Evolutionary conservation across 1,284 basidiomycete species (phyloP).

Genomic region (Cryptococcus jaspeensis): DNA sequence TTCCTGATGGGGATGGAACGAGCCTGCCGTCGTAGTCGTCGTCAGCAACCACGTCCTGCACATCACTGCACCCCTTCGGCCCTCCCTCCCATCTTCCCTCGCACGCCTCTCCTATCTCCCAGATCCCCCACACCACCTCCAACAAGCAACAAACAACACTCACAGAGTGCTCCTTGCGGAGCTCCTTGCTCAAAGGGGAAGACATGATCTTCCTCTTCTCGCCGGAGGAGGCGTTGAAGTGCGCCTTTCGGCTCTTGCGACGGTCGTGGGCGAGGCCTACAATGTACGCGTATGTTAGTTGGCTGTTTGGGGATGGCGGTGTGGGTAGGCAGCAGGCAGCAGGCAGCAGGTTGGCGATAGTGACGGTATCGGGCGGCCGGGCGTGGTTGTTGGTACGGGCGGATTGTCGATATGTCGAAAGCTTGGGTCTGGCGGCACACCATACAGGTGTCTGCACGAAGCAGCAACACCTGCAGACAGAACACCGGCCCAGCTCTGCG

Average conservation of each 20-base stretch:
- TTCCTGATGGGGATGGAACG: slow-evolving; percentile 95
- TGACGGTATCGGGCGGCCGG: no score
- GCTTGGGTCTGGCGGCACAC: no score
- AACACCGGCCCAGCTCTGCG: no score
- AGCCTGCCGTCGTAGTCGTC: slow-evolving; percentile 55
- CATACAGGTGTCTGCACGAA: no score
- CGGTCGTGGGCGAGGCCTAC: slow-evolving; percentile 57
- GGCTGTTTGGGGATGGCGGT: background rate
- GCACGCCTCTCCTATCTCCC: background rate
- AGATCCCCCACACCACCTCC: background rate
- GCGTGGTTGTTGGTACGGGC: no score
- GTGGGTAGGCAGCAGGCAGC: background rate
- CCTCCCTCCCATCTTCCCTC: background rate
- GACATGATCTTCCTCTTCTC: slow-evolving; percentile 98
- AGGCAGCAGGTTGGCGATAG: background rate
- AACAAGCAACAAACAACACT: slow-evolving; percentile 52
- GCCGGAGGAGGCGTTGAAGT: slow-evolving; percentile 89
- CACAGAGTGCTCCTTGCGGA: slow-evolving; percentile 89
- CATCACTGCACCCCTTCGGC: background rate
- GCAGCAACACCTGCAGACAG: no score
- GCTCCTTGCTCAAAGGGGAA: slow-evolving; percentile 91
- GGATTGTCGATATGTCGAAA: no score
- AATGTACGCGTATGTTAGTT: background rate
- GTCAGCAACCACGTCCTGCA: slow-evolving; percentile 2
- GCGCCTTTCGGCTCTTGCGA: slow-evolving; percentile 95